Evolutionary conservation across 345 rosid genomes (phyloP).

Genomic region (Punica granatum): DNA sequence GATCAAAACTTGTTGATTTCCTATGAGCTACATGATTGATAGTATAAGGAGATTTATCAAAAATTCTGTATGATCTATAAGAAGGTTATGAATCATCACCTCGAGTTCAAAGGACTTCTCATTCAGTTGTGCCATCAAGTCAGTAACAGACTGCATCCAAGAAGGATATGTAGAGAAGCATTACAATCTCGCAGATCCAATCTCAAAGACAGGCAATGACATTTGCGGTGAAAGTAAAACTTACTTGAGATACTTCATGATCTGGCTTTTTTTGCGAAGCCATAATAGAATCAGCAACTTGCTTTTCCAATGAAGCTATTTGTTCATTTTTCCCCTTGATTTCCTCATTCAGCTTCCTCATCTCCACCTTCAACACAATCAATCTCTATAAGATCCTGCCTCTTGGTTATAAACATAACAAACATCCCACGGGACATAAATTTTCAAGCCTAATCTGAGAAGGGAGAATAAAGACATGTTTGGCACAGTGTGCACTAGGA

Average conservation of each 20-base stretch:
- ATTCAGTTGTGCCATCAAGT: conserved; percentile 66
- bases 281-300: conserved; percentile 57
- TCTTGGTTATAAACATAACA: conserved; percentile 5
- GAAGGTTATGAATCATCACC: conserved; percentile 28
- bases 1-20: background rate
- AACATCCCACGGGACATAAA: conserved; percentile 1
- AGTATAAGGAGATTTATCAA: background rate
- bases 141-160: conserved; percentile 62
- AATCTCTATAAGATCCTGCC: conserved; percentile 17
- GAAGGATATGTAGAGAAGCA: conserved; percentile 10
- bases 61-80: background rate
- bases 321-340: conserved; percentile 71
- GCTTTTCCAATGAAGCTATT: conserved; percentile 69
- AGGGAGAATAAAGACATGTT: background rate
- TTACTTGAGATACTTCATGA: conserved; percentile 61
- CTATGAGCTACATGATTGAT: background rate
- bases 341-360: conserved; percentile 54
- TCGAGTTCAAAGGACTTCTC: conserved; percentile 94
- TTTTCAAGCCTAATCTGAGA: background rate
- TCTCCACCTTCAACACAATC: conserved; percentile 55
- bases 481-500: background rate
- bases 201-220: background rate
- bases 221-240: conserved; percentile 14
- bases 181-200: conserved; percentile 10
- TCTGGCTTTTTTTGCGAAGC: conserved; percentile 52